Base-by-base conservation (phyloP, 805 yeast genomes). In the Hanseniaspora mollemarum region DNA sequence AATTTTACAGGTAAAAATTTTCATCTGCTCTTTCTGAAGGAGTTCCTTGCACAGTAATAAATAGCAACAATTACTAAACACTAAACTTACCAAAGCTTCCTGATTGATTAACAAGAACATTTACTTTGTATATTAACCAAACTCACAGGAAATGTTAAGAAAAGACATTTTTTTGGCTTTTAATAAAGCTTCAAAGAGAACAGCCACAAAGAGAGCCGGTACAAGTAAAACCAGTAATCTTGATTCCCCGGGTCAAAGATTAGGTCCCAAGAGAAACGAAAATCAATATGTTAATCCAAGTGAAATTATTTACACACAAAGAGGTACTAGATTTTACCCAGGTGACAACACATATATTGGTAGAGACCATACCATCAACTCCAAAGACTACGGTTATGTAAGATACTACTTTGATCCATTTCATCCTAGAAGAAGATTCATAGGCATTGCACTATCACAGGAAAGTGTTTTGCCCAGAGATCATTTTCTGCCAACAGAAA, bases 191-290 rank as follows among this genome's bases (percentile, higher is more conserved):
- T 18, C 45, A 3, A 46, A 46, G 15, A 50, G 53, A 50, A 79
- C 79, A 19, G 95, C 98, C 25, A 87, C 96, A 15, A 92, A 92
- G 68, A 83, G 80, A 64, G 96, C 92, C 7, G 87, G 94, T 19
- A 96, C 96, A 59, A 87, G 96, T n/a, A 84, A 80, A 68, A 84
- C 96, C 16, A 84, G 83, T 57, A 88, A 83, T 78, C 82, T 83
- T 63, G 96, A 88, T 65, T 88, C 98, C 15, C 87, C 87, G 2
- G 98, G 98, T 71, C 80, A 94, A 66, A 74, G 97, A 62, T 70
- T 92, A 46, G 98, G 98, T 24, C 83, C 94, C 32, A 92, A 92
- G 68, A 83, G 75, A 45, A 77, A 82, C 55, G 96, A 90, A 60
- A 87, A 92, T 37, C 68, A 70, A 42, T 61, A 60, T 28, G 95